Evolutionary conservation across 1,139 yeast species (phyloP).

Genomic region (Kluyveromyces sp.): DNA sequence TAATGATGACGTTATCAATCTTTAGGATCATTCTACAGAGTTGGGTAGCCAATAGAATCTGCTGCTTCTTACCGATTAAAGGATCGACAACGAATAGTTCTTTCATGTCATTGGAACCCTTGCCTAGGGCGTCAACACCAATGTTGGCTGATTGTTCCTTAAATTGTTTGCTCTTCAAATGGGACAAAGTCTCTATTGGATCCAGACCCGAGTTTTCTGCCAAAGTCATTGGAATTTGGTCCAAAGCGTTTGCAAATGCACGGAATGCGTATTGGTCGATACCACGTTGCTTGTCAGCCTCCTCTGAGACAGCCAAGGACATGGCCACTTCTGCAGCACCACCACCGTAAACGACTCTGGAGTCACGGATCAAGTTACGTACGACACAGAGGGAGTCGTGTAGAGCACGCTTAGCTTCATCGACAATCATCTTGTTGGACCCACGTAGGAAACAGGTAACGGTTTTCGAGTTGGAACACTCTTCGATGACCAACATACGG

Average conservation of each 20-base stretch:
- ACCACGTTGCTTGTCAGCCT: slow-evolving; percentile 88
- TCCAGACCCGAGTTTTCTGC: slow-evolving; percentile 96
- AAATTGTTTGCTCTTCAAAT: slow-evolving; percentile 77
- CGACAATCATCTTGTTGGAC: slow-evolving; percentile 94
- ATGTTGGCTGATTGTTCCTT: slow-evolving; percentile 59
- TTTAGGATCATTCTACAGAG: slow-evolving; percentile 94
- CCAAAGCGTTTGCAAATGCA: slow-evolving; percentile 87
- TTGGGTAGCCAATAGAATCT: slow-evolving; percentile 89
- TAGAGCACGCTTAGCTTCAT: slow-evolving; percentile 91
- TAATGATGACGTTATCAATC: slow-evolving; percentile 90
- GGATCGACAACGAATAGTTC: slow-evolving; percentile 95
- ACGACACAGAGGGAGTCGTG: slow-evolving; percentile 97
- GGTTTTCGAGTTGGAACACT: slow-evolving; percentile 80
- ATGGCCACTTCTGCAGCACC: slow-evolving; percentile 97
- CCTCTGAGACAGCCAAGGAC: slow-evolving; percentile 84
- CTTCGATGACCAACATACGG: slow-evolving; percentile 91
- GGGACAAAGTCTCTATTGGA: slow-evolving; percentile 83
- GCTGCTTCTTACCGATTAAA: slow-evolving; percentile 93
- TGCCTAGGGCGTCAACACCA: slow-evolving; percentile 92
- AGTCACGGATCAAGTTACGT: slow-evolving; percentile 86
- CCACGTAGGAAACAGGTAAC: slow-evolving; percentile 94
- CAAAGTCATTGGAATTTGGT: slow-evolving; percentile 84
- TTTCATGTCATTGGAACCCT: slow-evolving; percentile 84
- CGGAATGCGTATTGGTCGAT: slow-evolving; percentile 97
- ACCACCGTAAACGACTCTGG: slow-evolving; percentile 94